These are phyloP conservation scores for Metschnikowia dekortorum DNA, from an alignment of 805 yeast species.

Conservation along the genomic window DNA sequence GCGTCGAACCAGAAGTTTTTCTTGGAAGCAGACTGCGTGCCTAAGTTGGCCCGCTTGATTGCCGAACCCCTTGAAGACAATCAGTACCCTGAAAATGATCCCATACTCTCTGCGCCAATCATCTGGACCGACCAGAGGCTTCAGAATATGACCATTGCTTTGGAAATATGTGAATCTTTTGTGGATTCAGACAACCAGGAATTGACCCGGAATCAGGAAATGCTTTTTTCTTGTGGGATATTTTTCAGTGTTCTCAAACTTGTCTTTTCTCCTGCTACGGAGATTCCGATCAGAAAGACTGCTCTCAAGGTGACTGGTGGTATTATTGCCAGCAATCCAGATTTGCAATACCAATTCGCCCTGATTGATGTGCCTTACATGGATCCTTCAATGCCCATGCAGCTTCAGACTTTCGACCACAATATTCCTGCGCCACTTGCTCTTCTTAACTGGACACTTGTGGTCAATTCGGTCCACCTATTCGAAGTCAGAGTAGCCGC, in stretches of 20 bases:
- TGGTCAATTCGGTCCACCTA: conserved; percentile 73
- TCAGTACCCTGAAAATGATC: conserved; percentile 21
- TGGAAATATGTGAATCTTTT: conserved; percentile 70
- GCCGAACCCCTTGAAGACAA: conserved; percentile 51
- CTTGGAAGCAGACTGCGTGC: conserved; percentile 76
- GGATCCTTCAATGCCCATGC: conserved; percentile 63
- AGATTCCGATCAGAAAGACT: conserved; percentile 59
- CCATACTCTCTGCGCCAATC: conserved; percentile 29
- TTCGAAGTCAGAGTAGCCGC: conserved; percentile 82
- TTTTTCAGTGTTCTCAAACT: conserved; percentile 63
- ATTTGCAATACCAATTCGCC: conserved; percentile 66
- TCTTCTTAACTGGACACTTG: conserved; percentile 76
- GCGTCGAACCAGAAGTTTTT: conserved; percentile 87
- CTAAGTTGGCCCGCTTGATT: conserved; percentile 57
- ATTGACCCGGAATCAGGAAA: conserved; percentile 56
- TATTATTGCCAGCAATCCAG: conserved; percentile 61
- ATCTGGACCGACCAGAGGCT: conserved; percentile 77
- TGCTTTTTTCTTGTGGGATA: conserved; percentile 56
- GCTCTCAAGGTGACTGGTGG: conserved; percentile 77
- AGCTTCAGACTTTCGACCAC: conserved; percentile 28
- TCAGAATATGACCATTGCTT: conserved; percentile 58
- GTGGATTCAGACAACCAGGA: conserved; percentile 68
- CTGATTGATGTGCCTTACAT: conserved; percentile 89
- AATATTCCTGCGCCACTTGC: conserved; percentile 69
- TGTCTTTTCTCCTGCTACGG: conserved; percentile 63